Percentiles rank a stretch among this genome's conserved stretches.
These are phyloP conservation scores for Boletus insuetus DNA, from an alignment of 768 basidiomycete species.

Conservation along the genomic window DNA sequence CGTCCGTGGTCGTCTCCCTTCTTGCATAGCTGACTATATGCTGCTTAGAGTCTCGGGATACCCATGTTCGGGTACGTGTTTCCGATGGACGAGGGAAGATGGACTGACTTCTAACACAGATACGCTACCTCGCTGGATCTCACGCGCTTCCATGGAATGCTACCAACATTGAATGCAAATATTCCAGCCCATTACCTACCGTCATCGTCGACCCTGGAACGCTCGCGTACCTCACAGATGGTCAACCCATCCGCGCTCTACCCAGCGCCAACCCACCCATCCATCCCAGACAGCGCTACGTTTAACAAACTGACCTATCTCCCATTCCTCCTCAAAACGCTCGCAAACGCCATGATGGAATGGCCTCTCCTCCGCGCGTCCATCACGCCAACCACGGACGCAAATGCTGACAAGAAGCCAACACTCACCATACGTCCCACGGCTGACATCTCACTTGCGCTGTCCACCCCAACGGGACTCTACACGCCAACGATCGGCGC, in stretches of 20 bases:
- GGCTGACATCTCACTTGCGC: slow-evolving; percentile 72
- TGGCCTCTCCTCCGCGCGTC: slow-evolving; percentile 84
- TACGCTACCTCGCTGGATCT: slow-evolving; percentile 77
- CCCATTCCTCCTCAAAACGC: slow-evolving; percentile 79
- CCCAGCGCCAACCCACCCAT: slow-evolving; percentile 38
- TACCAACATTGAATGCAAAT: slow-evolving; percentile 63
- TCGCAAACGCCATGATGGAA: slow-evolving; percentile 74
- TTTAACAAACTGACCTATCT: slow-evolving; percentile 76
- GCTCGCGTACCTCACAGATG: slow-evolving; percentile 18
- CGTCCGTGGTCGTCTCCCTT: background rate
- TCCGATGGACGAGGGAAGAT: background rate
- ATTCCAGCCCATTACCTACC: slow-evolving; percentile 61
- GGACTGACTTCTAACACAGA: slow-evolving; percentile 31
- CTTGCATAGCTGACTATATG: background rate
- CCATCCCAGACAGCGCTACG: slow-evolving; percentile 50
- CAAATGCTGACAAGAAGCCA: slow-evolving; percentile 43
- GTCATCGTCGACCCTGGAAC: slow-evolving; percentile 35
- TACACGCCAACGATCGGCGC: slow-evolving; percentile 72
- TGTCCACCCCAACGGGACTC: slow-evolving; percentile 79
- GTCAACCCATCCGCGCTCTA: slow-evolving; percentile 42
- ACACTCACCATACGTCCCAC: slow-evolving; percentile 69
- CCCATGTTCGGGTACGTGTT: slow-evolving; percentile 73
- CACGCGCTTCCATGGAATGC: slow-evolving; percentile 59
- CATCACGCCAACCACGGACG: slow-evolving; percentile 46
- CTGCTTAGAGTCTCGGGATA: slow-evolving; percentile 69